Evolutionary conservation across 1,284 basidiomycete genomes (phyloP).

Genomic region (Rhodotorula sp.): DNA sequence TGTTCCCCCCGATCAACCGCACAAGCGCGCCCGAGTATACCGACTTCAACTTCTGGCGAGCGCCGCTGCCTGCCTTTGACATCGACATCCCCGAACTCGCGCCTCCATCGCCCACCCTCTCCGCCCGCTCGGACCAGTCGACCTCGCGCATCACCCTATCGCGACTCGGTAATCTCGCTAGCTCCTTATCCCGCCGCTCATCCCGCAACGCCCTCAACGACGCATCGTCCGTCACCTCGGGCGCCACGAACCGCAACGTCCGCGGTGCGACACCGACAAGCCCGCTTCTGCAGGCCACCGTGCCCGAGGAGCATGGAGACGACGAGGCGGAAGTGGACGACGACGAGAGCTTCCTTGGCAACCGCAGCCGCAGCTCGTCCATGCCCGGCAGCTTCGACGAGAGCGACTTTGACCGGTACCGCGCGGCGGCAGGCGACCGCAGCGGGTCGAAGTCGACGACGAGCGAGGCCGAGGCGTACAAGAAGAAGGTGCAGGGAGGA

Average conservation of each 20-base stretch:
- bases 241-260: constrained; percentile 2
- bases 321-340: constrained; percentile 30
- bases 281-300: constrained; percentile 27
- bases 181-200: constrained; percentile 32
- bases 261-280: constrained; percentile 28
- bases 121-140: constrained; percentile 72
- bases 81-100: constrained; percentile 82
- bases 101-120: constrained; percentile 65
- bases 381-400: constrained; percentile 45
- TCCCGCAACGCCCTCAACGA: constrained; percentile 32
- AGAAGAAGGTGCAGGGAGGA: constrained; percentile 18
- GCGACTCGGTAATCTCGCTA: constrained; percentile 39
- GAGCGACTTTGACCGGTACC: constrained; percentile 38
- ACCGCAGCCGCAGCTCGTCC: constrained; percentile 33
- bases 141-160: constrained; percentile 36
- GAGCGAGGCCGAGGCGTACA: constrained; percentile 40
- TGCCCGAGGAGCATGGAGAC: constrained; percentile 33
- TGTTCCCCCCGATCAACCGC: constrained; percentile 93
- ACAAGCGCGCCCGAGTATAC: constrained; percentile 87
- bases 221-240: not conserved
- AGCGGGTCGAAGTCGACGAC: constrained; percentile 6
- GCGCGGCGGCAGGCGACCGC: constrained; percentile 12
- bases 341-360: constrained; percentile 9
- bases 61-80: constrained; percentile 62
- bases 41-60: constrained; percentile 96